These are phyloP conservation scores for Camellia sinensis DNA, from an alignment of 148 eudicot genomes.

Conservation along the genomic window DNA sequence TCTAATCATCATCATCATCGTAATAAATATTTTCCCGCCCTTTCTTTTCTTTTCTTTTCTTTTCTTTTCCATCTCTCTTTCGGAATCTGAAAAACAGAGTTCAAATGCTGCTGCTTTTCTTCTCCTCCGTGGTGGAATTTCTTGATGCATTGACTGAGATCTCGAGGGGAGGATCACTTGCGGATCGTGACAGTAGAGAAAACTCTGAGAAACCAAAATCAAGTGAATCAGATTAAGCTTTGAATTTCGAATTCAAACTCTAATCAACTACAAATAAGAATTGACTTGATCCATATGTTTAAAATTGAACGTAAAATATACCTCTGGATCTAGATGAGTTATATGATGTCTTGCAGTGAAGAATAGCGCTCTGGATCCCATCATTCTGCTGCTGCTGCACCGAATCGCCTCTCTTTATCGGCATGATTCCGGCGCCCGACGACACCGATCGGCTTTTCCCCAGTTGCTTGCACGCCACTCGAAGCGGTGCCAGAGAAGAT, in stretches of 20 bases:
- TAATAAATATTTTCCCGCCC: too few species aligned
- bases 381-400: conserved; percentile 35
- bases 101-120: conserved; percentile 33
- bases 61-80: not conserved
- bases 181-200: conserved; percentile 24
- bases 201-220: conserved; percentile 18
- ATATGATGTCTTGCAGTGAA: conserved; percentile 56
- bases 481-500: conserved; percentile 34
- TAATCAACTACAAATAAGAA: not conserved
- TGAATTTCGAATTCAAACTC: not conserved
- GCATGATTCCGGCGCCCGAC: conserved; percentile 29
- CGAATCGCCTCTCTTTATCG: conserved; percentile 41
- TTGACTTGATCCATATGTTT: too few species aligned
- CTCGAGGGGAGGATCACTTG: conserved; percentile 23
- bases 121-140: conserved; percentile 18
- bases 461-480: conserved; percentile 32
- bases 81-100: not conserved
- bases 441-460: conserved; percentile 52
- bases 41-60: not conserved
- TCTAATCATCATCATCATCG: too few species aligned
- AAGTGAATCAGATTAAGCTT: not conserved
- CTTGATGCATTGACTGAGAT: conserved; percentile 9
- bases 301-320: not conserved
- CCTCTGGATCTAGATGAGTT: conserved; percentile 22
- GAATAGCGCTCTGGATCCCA: conserved; percentile 62